Percentiles rank a stretch among this genome's conserved stretches.
phyloP scores from a whole-genome alignment of 2,329 filamentous ascomycete species.

The Aspergillus puulaauensis region DNA sequence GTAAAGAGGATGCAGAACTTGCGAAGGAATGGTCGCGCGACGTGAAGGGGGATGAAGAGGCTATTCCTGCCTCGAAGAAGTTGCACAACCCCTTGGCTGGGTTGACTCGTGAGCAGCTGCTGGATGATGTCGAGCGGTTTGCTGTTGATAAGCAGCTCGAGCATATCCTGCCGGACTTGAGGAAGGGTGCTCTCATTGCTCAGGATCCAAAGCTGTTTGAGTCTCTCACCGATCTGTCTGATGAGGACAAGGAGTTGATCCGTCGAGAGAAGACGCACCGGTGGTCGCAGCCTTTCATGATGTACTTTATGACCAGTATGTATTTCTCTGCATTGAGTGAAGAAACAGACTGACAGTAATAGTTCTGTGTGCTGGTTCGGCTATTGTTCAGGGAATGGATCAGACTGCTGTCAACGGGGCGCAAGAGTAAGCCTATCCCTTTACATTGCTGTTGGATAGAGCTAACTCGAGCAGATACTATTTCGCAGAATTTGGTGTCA shows the following conservation, averaged over 20 bases:
- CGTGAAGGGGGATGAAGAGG: not conserved
- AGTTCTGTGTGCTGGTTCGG: conserved; percentile 53
- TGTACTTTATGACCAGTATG: conserved; percentile 49
- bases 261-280: conserved; percentile 48
- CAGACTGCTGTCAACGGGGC: conserved; percentile 52
- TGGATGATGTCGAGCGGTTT: conserved; percentile 57
- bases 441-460: not conserved
- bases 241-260: conserved; percentile 44
- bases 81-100: conserved; percentile 54
- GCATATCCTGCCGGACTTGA: conserved; percentile 51
- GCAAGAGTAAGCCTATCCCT: conserved; percentile 20
- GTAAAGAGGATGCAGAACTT: not conserved
- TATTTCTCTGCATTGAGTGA: not conserved
- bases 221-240: conserved; percentile 47
- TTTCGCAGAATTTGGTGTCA: not conserved
- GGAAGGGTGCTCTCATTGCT: conserved; percentile 53
- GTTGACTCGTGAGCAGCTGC: conserved; percentile 53
- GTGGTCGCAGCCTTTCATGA: conserved; percentile 50
- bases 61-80: not conserved
- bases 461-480: conserved; percentile 3
- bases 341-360: not conserved
- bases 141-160: conserved; percentile 49
- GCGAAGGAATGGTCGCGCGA: not conserved
- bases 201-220: conserved; percentile 53
- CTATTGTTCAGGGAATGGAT: conserved; percentile 56